phyloP scores from a whole-genome alignment of 2,329 filamentous ascomycete species.

The Paecilomyces sp. region DNA sequence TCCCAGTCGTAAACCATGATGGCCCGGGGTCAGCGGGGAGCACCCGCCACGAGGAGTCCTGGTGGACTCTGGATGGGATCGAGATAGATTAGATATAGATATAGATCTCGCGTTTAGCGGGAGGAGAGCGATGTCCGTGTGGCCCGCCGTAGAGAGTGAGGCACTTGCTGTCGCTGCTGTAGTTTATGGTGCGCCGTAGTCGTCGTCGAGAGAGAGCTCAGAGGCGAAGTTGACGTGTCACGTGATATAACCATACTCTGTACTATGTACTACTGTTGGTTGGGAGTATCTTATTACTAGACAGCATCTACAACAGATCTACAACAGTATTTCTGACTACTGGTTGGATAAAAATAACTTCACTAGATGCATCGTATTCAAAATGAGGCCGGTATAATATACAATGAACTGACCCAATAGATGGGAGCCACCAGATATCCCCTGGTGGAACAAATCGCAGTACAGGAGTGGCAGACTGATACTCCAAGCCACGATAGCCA shows the following conservation, averaged over 20 bases:
- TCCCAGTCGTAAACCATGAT: constrained; percentile 58
- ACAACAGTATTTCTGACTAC: background rate
- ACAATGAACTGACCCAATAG: background rate
- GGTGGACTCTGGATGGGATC: constrained; percentile 4
- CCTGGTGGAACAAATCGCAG: background rate
- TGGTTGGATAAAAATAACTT: too few species aligned
- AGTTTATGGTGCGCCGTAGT: constrained; percentile 30
- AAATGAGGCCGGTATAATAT: background rate
- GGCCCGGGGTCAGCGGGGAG: constrained; percentile 6
- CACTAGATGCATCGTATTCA: background rate
- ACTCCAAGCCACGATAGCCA: background rate
- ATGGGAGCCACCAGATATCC: background rate
- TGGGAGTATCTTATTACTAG: too few species aligned
- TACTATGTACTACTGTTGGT: too few species aligned
- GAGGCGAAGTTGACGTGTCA: too few species aligned
- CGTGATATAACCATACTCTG: too few species aligned
- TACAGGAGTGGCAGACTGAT: background rate
- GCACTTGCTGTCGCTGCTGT: constrained; percentile 27
- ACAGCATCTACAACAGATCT: too few species aligned
- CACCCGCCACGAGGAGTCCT: constrained; percentile 20
- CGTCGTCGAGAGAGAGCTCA: too few species aligned
- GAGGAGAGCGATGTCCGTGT: background rate
- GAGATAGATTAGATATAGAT: background rate
- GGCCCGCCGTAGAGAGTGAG: constrained; percentile 6
- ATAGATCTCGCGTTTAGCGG: background rate